Evolutionary conservation across 73 alveolate species (phyloP).

Genomic region (Tetrahymena elliotti): DNA sequence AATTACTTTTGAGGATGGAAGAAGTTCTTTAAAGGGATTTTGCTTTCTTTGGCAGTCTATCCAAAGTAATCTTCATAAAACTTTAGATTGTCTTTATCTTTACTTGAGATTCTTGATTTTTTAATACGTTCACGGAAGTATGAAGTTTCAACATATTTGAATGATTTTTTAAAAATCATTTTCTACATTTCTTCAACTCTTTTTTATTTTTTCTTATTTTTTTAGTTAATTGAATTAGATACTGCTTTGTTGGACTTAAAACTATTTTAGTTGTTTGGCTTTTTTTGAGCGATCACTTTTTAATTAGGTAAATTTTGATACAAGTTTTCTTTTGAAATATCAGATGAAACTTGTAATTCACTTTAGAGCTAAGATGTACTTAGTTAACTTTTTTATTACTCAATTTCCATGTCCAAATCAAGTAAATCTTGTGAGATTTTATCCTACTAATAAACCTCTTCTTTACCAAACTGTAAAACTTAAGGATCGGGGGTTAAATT

Average conservation of each 20-base stretch:
- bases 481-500: background rate
- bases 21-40: background rate
- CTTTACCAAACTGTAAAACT: background rate
- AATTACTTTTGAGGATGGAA: background rate
- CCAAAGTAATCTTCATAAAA: background rate
- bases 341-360: background rate
- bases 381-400: no score
- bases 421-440: background rate
- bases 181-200: background rate
- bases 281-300: background rate
- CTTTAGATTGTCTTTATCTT: background rate
- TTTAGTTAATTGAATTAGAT: background rate
- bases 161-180: background rate
- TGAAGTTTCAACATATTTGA: background rate
- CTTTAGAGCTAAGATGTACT: background rate
- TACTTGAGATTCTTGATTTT: background rate
- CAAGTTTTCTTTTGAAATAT: no score
- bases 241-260: background rate
- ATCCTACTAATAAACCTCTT: background rate
- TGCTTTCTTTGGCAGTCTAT: background rate
- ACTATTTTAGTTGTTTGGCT: background rate
- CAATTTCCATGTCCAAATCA: background rate
- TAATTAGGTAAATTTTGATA: background rate
- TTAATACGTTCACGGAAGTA: background rate
- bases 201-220: background rate